phyloP scores from a whole-genome alignment of 2,329 filamentous ascomycete genomes.

The Exophiala xenobiotica region DNA sequence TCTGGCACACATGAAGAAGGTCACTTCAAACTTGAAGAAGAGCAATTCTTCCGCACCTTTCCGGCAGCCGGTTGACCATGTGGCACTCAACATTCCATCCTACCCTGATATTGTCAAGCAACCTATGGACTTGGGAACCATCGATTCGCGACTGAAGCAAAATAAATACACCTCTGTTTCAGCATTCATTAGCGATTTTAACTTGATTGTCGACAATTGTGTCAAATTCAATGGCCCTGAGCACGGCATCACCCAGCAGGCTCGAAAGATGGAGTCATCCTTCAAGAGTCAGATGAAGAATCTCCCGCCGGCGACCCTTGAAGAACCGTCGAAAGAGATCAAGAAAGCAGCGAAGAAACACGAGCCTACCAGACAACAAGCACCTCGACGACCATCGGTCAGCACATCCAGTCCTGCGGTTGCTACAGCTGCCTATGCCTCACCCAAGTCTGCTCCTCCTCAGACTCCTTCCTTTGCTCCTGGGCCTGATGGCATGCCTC shows the following conservation, averaged over 20 bases:
- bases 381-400: slow-evolving; percentile 51
- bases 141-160: slow-evolving; percentile 76
- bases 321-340: slow-evolving; percentile 61
- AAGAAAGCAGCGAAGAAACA: slow-evolving; percentile 55
- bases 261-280: slow-evolving; percentile 59
- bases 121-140: slow-evolving; percentile 80
- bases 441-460: slow-evolving; percentile 44
- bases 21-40: slow-evolving; percentile 63
- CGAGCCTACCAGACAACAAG: slow-evolving; percentile 41
- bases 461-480: slow-evolving; percentile 67
- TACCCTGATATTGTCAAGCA: slow-evolving; percentile 70
- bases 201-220: slow-evolving; percentile 76
- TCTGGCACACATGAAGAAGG: slow-evolving; percentile 30
- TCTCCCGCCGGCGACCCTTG: slow-evolving; percentile 56
- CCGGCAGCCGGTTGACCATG: slow-evolving; percentile 70
- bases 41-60: slow-evolving; percentile 78
- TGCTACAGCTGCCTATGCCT: slow-evolving; percentile 44
- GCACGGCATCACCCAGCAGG: slow-evolving; percentile 70
- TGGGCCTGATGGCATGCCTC: slow-evolving; percentile 71
- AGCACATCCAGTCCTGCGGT: slow-evolving; percentile 28
- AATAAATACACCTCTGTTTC: slow-evolving; percentile 68
- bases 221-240: slow-evolving; percentile 76
- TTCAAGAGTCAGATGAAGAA: slow-evolving; percentile 62
- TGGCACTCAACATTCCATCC: slow-evolving; percentile 73
- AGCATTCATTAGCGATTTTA: slow-evolving; percentile 71